Base-by-base conservation (phyloP, 139 green algal species). In the Edaphochlamys debaryana region DNA sequence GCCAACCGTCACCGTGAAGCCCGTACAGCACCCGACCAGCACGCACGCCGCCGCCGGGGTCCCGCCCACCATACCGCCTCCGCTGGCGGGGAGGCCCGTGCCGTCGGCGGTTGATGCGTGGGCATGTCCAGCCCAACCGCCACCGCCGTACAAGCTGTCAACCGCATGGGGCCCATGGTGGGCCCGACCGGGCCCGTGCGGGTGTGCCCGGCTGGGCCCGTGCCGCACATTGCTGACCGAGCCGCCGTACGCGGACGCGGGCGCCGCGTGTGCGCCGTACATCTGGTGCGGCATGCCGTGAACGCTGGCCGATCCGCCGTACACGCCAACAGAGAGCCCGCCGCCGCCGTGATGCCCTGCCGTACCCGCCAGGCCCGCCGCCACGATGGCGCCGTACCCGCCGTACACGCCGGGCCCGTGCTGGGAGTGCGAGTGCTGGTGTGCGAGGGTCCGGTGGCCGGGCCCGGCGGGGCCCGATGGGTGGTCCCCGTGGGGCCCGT, bases 11-110 rank as follows among this genome's bases (percentile, higher is more conserved):
- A 76, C 48, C 32, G n/a, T n/a, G n/a, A n/a, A 71, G 69, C n/a
- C 82, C 78, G 32, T 88, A 42, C 38, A 79, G 56, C 22, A 68
- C 9, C 85, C 85, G 5, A 84, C 41, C 19, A 89, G 17, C 32
- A 84, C 62, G 25, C 82, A 64, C 63, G 73, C 76, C 30, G 40
- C 22, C 4, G n/a, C 20, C 7, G 9, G 8, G 25, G 41, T 41
- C 3, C 9, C 60, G 8, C 40, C 60, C 48, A 52, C 36, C 27
- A 32, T 3, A 32, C 37, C 52, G 34, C 34, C 22, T 19, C 70
- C 29, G 5, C 27, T 32, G 45, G 9, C 11, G 11, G 45, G 13
- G 45, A 9, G 11, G 45, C 45, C 45, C 45, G 45, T 45, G n/a
- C 42, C 45, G 45, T 22, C 4, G 27, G 2, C 70, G 32, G 5